Conservation (phyloP, 163 green algal genomes). For the Volvox carteri region DNA sequence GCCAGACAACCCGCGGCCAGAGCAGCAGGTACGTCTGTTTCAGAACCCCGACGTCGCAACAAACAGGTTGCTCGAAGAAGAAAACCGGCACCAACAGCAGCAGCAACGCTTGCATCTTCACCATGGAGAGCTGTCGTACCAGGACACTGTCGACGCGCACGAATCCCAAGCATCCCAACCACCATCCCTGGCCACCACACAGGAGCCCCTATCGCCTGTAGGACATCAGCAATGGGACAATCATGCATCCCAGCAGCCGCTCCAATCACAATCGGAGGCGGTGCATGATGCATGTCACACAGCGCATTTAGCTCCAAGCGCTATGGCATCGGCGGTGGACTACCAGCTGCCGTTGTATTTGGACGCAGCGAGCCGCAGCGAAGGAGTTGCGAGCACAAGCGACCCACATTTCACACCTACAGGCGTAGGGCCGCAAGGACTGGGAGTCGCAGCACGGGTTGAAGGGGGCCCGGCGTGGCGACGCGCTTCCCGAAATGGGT, state of each 20-base stretch:
- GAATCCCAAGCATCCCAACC: neutral
- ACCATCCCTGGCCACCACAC: neutral
- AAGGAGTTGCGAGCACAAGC: slow-evolving; percentile 53
- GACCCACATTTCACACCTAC: too few species aligned
- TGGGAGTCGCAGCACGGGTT: too few species aligned
- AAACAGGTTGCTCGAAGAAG: too few species aligned
- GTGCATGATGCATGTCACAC: neutral
- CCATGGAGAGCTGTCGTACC: too few species aligned
- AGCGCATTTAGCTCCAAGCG: too few species aligned
- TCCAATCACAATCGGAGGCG: neutral
- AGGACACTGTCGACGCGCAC: neutral
- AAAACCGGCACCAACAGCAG: neutral
- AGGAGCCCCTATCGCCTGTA: neutral
- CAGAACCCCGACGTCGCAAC: too few species aligned
- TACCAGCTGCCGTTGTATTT: neutral
- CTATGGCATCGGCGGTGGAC: too few species aligned
- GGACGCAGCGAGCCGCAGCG: slow-evolving; percentile 35
- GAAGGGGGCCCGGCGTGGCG: too few species aligned
- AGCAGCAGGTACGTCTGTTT: neutral
- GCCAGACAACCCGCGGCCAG: neutral
- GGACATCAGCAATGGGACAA: too few species aligned
- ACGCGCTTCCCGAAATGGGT: too few species aligned
- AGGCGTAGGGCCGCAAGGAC: too few species aligned
- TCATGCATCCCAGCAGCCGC: too few species aligned
- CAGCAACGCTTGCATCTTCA: neutral